A percentile compares a stretch with the other conserved stretches of the same genome.
Conservation (phyloP, 2,329 filamentous ascomycete species). For the Metarhizium anisopliae region DNA sequence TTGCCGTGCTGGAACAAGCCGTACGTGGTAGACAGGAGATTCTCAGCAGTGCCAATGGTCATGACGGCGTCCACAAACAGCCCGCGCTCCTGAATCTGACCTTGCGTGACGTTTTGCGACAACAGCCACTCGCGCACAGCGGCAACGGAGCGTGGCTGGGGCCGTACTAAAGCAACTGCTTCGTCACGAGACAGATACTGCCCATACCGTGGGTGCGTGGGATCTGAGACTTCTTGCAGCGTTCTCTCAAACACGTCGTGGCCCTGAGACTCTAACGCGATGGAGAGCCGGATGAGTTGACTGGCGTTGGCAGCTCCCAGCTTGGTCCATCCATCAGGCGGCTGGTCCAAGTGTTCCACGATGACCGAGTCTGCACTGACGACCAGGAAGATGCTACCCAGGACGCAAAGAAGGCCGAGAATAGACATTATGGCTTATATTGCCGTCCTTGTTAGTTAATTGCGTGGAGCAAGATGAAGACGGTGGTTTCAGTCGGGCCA, state of each 20-base stretch:
- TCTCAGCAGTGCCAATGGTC: constrained; percentile 29
- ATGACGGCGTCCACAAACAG: constrained; percentile 34
- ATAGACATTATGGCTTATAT: neutral
- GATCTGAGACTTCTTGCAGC: constrained; percentile 39
- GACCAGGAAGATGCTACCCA: neutral
- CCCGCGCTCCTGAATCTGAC: constrained; percentile 24
- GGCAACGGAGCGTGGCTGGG: constrained; percentile 27
- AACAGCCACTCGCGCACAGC: constrained; percentile 37
- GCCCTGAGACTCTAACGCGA: constrained; percentile 18
- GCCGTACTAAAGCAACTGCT: constrained; percentile 38
- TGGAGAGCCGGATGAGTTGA: constrained; percentile 19
- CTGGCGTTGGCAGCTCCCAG: constrained; percentile 9
- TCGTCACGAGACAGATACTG: constrained; percentile 38
- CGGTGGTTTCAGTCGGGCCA: too few species aligned
- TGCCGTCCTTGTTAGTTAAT: neutral
- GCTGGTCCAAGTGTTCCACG: constrained; percentile 12
- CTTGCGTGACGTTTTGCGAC: constrained; percentile 25
- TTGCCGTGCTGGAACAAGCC: constrained; percentile 24
- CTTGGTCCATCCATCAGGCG: constrained; percentile 16
- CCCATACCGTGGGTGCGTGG: constrained; percentile 36
- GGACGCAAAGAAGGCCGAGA: neutral
- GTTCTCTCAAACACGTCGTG: constrained; percentile 29
- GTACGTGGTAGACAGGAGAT: constrained; percentile 39
- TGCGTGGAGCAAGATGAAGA: neutral
- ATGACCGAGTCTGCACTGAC: neutral